A percentile compares a stretch with the other conserved stretches of the same genome.
phyloP scores from a whole-genome alignment of 495 filamentous ascomycete species.

The Parmelia sp. region DNA sequence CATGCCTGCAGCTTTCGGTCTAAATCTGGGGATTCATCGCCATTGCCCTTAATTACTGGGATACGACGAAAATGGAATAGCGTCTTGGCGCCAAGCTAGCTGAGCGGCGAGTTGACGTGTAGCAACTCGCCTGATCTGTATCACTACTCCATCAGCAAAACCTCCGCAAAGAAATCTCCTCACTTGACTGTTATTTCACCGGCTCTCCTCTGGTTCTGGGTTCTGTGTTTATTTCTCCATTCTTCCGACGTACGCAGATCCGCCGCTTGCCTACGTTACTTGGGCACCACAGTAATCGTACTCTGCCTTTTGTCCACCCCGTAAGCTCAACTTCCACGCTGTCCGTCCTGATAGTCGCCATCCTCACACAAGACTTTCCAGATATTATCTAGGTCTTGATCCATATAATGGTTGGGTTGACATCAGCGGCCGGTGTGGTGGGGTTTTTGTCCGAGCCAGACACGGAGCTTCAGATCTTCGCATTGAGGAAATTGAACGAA shows the following conservation, averaged over 20 bases:
- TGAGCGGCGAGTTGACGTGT: not conserved
- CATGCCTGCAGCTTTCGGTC: not conserved
- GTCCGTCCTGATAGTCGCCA: not conserved
- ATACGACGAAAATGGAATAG: not conserved
- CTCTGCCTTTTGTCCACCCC: not conserved
- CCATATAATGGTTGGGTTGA: conserved; percentile 77
- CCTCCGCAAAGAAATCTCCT: not conserved
- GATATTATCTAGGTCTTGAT: not conserved
- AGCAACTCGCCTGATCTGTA: not conserved
- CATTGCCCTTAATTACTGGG: not conserved
- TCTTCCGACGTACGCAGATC: not conserved
- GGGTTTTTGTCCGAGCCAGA: conserved; percentile 95
- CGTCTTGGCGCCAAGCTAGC: not conserved
- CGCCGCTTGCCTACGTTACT: not conserved
- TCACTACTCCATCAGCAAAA: not conserved
- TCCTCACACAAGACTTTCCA: not conserved
- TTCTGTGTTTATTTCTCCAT: too few relatives aligned
- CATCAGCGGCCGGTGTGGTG: conserved; percentile 88
- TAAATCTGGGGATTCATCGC: not conserved
- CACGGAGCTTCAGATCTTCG: conserved; percentile 84
- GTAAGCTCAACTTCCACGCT: not conserved
- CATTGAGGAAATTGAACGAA: conserved; percentile 86
- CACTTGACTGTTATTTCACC: not conserved
- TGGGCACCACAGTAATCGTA: not conserved
- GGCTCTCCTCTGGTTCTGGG: too few relatives aligned